These are phyloP conservation scores for Amauroascus niger DNA, from an alignment of 2,329 filamentous ascomycete species.

Conservation along the genomic window DNA sequence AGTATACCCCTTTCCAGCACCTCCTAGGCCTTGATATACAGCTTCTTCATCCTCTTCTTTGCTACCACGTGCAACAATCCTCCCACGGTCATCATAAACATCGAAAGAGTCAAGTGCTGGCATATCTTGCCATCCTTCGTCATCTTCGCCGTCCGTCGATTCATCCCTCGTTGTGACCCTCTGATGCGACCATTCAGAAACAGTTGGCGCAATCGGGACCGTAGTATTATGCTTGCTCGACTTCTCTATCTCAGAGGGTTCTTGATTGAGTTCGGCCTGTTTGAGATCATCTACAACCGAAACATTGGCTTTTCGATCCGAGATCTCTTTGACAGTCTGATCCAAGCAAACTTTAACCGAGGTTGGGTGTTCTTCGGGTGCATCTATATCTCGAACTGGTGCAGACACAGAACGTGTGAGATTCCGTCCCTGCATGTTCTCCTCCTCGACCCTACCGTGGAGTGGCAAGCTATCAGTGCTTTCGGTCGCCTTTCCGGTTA, in stretches of 20 bases:
- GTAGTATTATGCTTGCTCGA: background rate
- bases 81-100: slow-evolving; percentile 90
- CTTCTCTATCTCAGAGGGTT: background rate
- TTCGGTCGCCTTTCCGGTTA: background rate
- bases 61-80: slow-evolving; percentile 71
- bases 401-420: slow-evolving; percentile 13
- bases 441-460: background rate
- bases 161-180: slow-evolving; percentile 48
- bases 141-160: slow-evolving; percentile 48
- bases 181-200: slow-evolving; percentile 90
- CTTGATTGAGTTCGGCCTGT: background rate
- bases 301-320: background rate
- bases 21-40: slow-evolving; percentile 68
- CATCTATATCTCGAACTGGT: background rate
- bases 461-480: background rate
- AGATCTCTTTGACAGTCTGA: background rate
- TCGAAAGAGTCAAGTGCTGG: slow-evolving; percentile 86
- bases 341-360: background rate
- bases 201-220: slow-evolving; percentile 9
- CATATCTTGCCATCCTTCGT: slow-evolving; percentile 86
- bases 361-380: background rate
- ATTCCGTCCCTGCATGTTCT: background rate
- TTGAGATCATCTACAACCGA: background rate
- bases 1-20: slow-evolving; percentile 90
- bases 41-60: slow-evolving; percentile 59